Conservation (phyloP, 805 yeast genomes). For the Pichia phayaonensis region DNA sequence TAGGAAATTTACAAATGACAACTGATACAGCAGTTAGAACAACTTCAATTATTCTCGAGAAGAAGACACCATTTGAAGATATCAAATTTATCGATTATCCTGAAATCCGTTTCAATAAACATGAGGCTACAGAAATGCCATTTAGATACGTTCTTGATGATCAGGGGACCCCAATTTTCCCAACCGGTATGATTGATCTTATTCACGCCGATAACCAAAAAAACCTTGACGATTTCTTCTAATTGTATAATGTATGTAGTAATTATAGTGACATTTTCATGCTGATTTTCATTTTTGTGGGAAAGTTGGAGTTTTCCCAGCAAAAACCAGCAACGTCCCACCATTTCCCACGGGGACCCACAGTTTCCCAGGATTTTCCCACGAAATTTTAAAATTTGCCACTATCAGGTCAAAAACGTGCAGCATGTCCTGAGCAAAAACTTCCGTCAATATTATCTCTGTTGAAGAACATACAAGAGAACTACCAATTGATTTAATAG, state of each 20-base stretch:
- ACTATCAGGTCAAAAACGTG: background rate
- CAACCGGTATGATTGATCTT: slow-evolving; percentile 83
- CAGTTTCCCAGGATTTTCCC: background rate
- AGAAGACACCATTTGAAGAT: slow-evolving; percentile 48
- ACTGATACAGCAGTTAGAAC: slow-evolving; percentile 96
- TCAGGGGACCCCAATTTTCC: slow-evolving; percentile 70
- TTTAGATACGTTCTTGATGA: slow-evolving; percentile 75
- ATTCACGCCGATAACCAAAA: slow-evolving; percentile 83
- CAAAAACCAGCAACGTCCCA: background rate
- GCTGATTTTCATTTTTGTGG: background rate
- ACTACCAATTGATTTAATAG: background rate
- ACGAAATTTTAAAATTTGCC: background rate
- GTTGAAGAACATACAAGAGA: background rate
- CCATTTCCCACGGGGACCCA: background rate
- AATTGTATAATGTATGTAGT: background rate
- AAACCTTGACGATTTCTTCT: slow-evolving; percentile 61
- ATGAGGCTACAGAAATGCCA: slow-evolving; percentile 97
- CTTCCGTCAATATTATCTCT: no score
- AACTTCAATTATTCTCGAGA: slow-evolving; percentile 70
- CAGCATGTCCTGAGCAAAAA: background rate
- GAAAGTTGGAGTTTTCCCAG: background rate
- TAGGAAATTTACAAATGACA: slow-evolving; percentile 90
- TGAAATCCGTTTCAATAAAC: slow-evolving; percentile 77
- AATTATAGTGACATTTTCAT: background rate
- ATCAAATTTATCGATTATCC: slow-evolving; percentile 89